Evolutionary conservation across 495 filamentous ascomycete species (phyloP).

Genomic region (Lasiosphaeriaceae sp.): DNA sequence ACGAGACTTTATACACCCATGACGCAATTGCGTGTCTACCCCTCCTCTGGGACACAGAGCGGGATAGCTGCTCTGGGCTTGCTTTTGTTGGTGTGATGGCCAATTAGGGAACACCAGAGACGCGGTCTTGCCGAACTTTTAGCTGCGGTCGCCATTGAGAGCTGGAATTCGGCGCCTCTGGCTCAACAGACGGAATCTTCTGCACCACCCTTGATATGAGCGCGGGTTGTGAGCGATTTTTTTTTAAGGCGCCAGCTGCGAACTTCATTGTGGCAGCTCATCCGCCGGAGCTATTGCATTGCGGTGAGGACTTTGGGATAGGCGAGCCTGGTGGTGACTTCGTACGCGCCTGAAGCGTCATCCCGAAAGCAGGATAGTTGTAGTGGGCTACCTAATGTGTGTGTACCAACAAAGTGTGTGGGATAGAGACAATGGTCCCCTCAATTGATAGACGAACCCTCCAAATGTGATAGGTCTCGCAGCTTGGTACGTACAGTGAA

Average conservation of each 20-base stretch:
- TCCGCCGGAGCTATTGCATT: neutral
- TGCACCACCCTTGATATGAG: neutral
- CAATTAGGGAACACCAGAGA: neutral
- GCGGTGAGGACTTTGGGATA: neutral
- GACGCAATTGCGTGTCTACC: neutral
- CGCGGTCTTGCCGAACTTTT: neutral
- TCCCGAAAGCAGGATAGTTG: neutral
- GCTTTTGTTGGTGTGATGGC: neutral
- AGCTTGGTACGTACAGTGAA: neutral
- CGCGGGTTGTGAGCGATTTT: neutral
- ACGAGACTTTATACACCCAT: neutral
- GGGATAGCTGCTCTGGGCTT: neutral
- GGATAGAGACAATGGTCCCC: neutral
- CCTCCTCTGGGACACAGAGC: neutral
- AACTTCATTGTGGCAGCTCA: neutral
- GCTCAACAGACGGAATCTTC: neutral
- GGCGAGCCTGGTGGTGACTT: neutral
- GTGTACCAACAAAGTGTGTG: neutral
- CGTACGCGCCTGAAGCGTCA: neutral
- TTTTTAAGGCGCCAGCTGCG: neutral
- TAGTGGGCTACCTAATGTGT: neutral
- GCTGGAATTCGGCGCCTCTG: neutral
- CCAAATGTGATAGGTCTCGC: neutral
- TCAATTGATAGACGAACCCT: neutral
- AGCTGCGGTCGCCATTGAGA: neutral